Evolutionary conservation across 2,329 filamentous ascomycete genomes (phyloP).

Genomic region (Botrytis squamosa): DNA sequence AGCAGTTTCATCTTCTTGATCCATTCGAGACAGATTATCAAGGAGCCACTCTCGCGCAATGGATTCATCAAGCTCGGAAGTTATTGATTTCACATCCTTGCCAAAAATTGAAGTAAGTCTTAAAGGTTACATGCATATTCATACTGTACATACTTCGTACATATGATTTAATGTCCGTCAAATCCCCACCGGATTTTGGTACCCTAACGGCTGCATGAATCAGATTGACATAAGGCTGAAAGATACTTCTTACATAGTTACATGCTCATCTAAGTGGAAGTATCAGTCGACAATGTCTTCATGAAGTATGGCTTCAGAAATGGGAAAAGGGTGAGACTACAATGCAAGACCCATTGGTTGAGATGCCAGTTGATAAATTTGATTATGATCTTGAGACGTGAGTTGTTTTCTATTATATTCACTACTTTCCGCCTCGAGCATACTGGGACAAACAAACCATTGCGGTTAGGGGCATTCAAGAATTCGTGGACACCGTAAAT

Average conservation of each 20-base stretch:
- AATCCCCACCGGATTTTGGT: background rate
- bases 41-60: background rate
- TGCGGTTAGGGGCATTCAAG: background rate
- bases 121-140: slow-evolving; percentile 24
- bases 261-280: slow-evolving; percentile 80
- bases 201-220: slow-evolving; percentile 13
- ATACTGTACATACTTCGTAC: background rate
- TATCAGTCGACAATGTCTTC: slow-evolving; percentile 69
- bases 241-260: slow-evolving; percentile 49
- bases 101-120: slow-evolving; percentile 55
- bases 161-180: slow-evolving; percentile 7
- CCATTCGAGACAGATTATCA: background rate
- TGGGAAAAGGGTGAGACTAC: slow-evolving; percentile 50
- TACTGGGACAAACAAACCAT: background rate
- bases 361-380: slow-evolving; percentile 69
- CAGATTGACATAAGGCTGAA: slow-evolving; percentile 28
- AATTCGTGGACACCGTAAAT: background rate
- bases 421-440: background rate
- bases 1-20: background rate
- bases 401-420: slow-evolving; percentile 34
- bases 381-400: slow-evolving; percentile 70
- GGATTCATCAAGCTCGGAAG: slow-evolving; percentile 4
- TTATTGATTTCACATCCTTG: slow-evolving; percentile 44
- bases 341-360: slow-evolving; percentile 65
- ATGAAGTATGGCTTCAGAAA: slow-evolving; percentile 69